Percentiles rank a stretch among this genome's conserved stretches.
Conservation (phyloP, 2,329 filamentous ascomycete species). For the Teratosphaeria gauchensis region DNA sequence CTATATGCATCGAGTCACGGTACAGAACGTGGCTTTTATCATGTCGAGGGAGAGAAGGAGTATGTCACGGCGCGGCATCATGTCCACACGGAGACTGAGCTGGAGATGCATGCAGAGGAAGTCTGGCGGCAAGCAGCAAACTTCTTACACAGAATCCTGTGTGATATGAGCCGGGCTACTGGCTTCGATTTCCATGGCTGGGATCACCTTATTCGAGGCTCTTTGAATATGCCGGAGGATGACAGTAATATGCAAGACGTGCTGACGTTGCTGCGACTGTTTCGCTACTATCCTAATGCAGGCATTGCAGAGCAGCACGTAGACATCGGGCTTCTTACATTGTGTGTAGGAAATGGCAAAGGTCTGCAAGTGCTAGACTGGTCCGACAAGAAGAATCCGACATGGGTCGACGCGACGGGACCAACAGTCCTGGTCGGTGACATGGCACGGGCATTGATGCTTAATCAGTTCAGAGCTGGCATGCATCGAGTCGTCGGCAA, state of each 20-base stretch:
- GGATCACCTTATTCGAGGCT: constrained; percentile 16
- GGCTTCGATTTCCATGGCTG: constrained; percentile 13
- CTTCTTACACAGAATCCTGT: constrained; percentile 18
- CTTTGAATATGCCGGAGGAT: constrained; percentile 7
- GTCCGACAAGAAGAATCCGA: not conserved
- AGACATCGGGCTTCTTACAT: constrained; percentile 21
- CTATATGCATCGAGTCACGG: constrained; percentile 16
- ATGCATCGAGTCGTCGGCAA: constrained; percentile 19
- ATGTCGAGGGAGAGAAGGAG: constrained; percentile 18
- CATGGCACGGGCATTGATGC: constrained; percentile 13
- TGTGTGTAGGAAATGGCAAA: constrained; percentile 17
- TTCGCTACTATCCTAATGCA: constrained; percentile 16
- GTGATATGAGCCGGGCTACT: constrained; percentile 15
- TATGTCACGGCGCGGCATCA: constrained; percentile 20
- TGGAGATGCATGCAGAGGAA: constrained; percentile 3
- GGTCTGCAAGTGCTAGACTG: constrained; percentile 18
- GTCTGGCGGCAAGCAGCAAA: constrained; percentile 14
- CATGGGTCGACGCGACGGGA: constrained; percentile 12
- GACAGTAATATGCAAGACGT: not conserved
- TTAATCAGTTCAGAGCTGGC: constrained; percentile 12
- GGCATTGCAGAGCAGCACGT: constrained; percentile 18
- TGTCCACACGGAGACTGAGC: constrained; percentile 1
- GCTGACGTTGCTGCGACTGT: constrained; percentile 14
- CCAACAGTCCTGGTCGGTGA: constrained; percentile 17
- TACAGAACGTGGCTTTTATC: constrained; percentile 21